phyloP scores from a whole-genome alignment of 495 filamentous ascomycete species.

The Rhypophila decipiens region DNA sequence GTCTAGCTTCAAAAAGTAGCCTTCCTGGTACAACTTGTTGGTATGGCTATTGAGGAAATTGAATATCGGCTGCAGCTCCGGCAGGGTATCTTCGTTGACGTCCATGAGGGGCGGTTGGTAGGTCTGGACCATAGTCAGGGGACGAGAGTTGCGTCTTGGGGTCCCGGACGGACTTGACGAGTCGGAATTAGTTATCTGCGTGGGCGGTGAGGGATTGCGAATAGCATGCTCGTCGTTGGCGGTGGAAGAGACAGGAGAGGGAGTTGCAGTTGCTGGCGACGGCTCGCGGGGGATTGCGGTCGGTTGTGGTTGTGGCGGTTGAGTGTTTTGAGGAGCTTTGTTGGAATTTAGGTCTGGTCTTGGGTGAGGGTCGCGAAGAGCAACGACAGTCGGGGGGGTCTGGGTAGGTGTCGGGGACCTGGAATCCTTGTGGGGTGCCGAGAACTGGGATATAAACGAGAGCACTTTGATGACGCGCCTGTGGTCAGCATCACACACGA shows the following conservation, averaged over 20 bases:
- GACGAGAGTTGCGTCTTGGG: constrained; percentile 38
- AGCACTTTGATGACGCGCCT: constrained; percentile 36
- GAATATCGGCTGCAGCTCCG: constrained; percentile 92
- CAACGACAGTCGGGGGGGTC: constrained; percentile 26
- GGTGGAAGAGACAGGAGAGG: constrained; percentile 23
- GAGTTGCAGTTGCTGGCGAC: constrained; percentile 19
- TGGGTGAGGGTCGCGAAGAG: constrained; percentile 13
- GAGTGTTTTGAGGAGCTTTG: too few relatives aligned
- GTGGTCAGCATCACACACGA: constrained; percentile 19
- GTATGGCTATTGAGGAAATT: constrained; percentile 88
- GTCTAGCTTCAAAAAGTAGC: constrained; percentile 93
- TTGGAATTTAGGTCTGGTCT: constrained; percentile 28
- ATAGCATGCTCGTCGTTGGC: constrained; percentile 29
- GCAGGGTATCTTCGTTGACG: constrained; percentile 73
- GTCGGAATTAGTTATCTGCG: constrained; percentile 12
- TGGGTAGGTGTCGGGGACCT: constrained; percentile 30
- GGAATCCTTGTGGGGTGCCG: constrained; percentile 37
- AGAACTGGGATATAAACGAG: constrained; percentile 56
- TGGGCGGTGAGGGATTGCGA: constrained; percentile 18
- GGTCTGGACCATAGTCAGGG: constrained; percentile 62
- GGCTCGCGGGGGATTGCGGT: constrained; percentile 14
- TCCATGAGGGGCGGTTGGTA: constrained; percentile 87
- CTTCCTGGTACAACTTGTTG: constrained; percentile 96
- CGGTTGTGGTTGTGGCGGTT: constrained; percentile 8
- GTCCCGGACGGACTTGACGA: constrained; percentile 16